These are phyloP conservation scores for Solanum sparsipilum DNA, from an alignment of 257 asterid species.

Conservation along the genomic window DNA sequence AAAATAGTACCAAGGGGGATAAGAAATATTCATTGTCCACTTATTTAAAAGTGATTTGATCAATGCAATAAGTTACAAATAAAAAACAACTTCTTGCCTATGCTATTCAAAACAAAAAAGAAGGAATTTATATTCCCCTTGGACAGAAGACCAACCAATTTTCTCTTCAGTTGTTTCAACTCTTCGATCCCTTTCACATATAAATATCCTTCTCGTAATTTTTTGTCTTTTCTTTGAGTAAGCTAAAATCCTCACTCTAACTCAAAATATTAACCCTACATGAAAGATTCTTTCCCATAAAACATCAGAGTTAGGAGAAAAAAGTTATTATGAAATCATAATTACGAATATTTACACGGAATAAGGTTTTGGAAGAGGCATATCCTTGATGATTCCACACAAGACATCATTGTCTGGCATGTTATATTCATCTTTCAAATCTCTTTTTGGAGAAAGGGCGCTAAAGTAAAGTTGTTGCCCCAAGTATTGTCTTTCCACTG, in stretches of 20 bases:
- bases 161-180: not conserved
- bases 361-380: slow-evolving; percentile 36
- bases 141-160: not conserved
- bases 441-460: slow-evolving; percentile 34
- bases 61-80: not conserved
- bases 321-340: not conserved
- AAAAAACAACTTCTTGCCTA: not conserved
- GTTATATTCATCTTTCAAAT: slow-evolving; percentile 52
- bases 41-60: not conserved
- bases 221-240: not conserved
- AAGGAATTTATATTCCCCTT: not conserved
- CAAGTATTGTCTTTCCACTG: slow-evolving; percentile 41
- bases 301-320: not conserved
- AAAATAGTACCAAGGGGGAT: not conserved
- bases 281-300: not conserved
- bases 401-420: slow-evolving; percentile 20
- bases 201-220: not conserved
- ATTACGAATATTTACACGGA: not conserved
- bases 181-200: not conserved
- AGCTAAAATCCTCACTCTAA: not conserved
- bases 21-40: not conserved
- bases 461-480: slow-evolving; percentile 63
- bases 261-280: not conserved
- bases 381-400: slow-evolving; percentile 43
- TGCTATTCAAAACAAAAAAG: not conserved